Conservation (phyloP, 2,329 filamentous ascomycete species). For the Chaetomiaceae sp. region DNA sequence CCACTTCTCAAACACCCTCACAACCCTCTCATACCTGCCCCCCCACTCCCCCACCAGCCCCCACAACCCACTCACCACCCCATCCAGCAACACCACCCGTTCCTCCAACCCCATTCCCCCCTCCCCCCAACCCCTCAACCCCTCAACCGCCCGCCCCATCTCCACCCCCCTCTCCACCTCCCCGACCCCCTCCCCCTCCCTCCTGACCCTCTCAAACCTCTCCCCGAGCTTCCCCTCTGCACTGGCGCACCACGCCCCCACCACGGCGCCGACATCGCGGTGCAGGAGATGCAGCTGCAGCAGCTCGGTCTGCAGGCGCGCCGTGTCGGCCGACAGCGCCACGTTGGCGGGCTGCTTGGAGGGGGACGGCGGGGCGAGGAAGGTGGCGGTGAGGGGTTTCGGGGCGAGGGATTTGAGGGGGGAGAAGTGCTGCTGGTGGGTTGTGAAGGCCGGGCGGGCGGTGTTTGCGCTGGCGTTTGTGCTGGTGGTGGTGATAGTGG, state of each 20-base stretch:
- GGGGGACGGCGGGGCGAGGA: slow-evolving; percentile 54
- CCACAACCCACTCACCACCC: slow-evolving; percentile 52
- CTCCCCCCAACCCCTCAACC: slow-evolving; percentile 40
- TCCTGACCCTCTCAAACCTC: slow-evolving; percentile 38
- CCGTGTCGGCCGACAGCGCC: slow-evolving; percentile 51
- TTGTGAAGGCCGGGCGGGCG: slow-evolving; percentile 51
- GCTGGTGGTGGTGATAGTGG: not conserved
- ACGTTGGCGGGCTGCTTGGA: slow-evolving; percentile 56
- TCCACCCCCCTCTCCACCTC: slow-evolving; percentile 37
- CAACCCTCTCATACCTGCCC: slow-evolving; percentile 50
- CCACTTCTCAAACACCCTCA: slow-evolving; percentile 57
- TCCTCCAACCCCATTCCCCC: slow-evolving; percentile 40
- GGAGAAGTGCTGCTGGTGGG: slow-evolving; percentile 61
- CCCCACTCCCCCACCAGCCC: slow-evolving; percentile 42
- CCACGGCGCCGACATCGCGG: slow-evolving; percentile 41
- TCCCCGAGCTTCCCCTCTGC: slow-evolving; percentile 43
- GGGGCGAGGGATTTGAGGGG: slow-evolving; percentile 55
- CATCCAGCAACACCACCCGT: slow-evolving; percentile 52
- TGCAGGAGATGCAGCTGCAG: slow-evolving; percentile 61
- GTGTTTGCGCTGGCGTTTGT: not conserved
- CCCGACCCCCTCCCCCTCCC: slow-evolving; percentile 31
- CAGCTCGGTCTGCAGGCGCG: slow-evolving; percentile 56
- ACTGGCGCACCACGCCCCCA: slow-evolving; percentile 49
- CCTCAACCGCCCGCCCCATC: slow-evolving; percentile 46
- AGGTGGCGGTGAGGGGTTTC: slow-evolving; percentile 54